Conservation (phyloP, 2,329 filamentous ascomycete species). For the Fusarium subtropicale region DNA sequence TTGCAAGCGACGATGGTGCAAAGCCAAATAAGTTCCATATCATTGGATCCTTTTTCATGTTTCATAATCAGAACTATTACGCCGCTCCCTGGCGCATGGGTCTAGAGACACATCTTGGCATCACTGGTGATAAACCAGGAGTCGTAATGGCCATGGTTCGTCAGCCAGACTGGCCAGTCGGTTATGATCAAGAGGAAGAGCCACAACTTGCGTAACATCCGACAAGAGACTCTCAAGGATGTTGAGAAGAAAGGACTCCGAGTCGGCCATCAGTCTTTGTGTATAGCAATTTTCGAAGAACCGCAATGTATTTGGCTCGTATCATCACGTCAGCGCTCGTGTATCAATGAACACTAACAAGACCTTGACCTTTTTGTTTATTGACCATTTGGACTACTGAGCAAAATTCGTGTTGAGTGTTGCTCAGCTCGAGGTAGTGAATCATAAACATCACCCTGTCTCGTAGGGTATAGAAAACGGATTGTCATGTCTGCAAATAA, state of each 20-base stretch:
- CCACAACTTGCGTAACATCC: neutral
- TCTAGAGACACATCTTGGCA: slow-evolving; percentile 28
- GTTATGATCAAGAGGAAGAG: slow-evolving; percentile 13
- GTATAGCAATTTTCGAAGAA: neutral
- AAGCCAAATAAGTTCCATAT: slow-evolving; percentile 28
- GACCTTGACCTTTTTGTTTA: neutral
- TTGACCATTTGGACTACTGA: no score
- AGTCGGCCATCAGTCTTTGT: neutral
- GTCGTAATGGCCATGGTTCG: slow-evolving; percentile 24
- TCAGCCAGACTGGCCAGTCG: slow-evolving; percentile 23
- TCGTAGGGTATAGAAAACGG: no score
- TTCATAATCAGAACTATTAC: slow-evolving; percentile 13
- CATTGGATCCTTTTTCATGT: slow-evolving; percentile 32
- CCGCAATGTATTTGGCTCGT: neutral
- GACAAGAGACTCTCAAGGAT: no score
- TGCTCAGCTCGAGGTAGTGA: no score
- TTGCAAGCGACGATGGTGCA: slow-evolving; percentile 12
- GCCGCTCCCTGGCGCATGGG: slow-evolving; percentile 20
- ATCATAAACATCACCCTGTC: no score
- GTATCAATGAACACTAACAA: fast-evolving
- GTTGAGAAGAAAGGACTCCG: neutral
- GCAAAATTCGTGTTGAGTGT: no score
- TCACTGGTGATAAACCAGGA: slow-evolving; percentile 16
- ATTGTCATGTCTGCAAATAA: no score
- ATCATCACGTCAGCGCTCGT: neutral